Evolutionary conservation across 176 grass and related monocot species (phyloP).

Genomic region (Puya raimondii): DNA sequence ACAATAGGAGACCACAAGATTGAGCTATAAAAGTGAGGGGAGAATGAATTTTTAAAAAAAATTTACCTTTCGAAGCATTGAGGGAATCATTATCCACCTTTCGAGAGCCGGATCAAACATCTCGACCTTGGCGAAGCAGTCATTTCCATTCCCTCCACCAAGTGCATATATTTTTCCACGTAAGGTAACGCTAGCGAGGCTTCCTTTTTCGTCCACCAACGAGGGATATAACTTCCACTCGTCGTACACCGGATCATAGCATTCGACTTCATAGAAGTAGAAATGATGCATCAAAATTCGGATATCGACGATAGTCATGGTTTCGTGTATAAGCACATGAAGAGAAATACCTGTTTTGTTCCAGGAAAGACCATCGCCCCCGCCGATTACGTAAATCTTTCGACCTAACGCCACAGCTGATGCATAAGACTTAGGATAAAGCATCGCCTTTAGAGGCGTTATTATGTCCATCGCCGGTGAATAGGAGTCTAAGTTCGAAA

Average conservation of each 20-base stretch:
- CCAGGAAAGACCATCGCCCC: conserved; percentile 56
- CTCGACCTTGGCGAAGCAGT: conserved; percentile 60
- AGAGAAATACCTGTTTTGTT: conserved; percentile 49
- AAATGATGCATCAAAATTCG: conserved; percentile 18
- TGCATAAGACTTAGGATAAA: conserved; percentile 41
- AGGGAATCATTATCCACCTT: conserved; percentile 48
- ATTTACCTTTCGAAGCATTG: conserved; percentile 73
- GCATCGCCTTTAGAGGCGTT: conserved; percentile 56
- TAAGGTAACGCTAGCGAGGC: conserved; percentile 43
- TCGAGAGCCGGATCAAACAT: conserved; percentile 60
- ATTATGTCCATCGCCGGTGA: conserved; percentile 63
- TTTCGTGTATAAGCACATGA: background rate
- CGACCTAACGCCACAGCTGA: conserved; percentile 54
- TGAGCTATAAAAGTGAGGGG: background rate
- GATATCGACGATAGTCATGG: background rate
- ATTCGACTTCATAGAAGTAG: conserved; percentile 48
- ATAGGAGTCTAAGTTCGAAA: conserved; percentile 56
- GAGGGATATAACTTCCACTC: conserved; percentile 47
- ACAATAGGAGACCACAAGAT: background rate
- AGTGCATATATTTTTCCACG: conserved; percentile 58
- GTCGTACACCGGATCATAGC: conserved; percentile 54
- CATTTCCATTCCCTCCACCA: conserved; percentile 50
- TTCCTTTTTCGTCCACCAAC: conserved; percentile 46
- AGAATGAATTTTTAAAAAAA: too few species aligned
- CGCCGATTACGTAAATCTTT: conserved; percentile 72